phyloP scores from a whole-genome alignment of 176 grass and related monocot genomes.

The Raddia distichophylla region DNA sequence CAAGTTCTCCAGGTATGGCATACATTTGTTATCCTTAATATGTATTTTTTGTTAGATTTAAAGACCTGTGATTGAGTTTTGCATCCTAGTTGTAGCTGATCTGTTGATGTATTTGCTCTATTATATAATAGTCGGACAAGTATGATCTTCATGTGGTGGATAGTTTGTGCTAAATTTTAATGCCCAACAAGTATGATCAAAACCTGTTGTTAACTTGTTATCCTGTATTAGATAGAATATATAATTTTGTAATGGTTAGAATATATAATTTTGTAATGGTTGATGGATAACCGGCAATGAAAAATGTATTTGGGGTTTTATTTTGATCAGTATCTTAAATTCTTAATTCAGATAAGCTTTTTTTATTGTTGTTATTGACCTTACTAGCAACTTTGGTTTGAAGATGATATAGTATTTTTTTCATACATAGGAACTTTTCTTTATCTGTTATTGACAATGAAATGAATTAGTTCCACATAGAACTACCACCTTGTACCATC shows the following conservation, averaged over 20 bases:
- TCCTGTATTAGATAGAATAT: not conserved
- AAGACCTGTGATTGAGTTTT: conserved; percentile 1
- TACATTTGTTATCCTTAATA: not conserved
- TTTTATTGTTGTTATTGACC: not conserved
- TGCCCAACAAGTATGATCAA: not conserved
- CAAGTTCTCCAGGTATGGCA: not conserved
- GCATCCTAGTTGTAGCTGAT: not conserved
- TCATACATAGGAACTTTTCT: not conserved
- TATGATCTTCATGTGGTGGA: not conserved
- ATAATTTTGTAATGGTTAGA: not conserved
- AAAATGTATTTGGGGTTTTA: conserved; percentile 11
- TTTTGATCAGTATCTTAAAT: not conserved
- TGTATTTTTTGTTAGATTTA: conserved; percentile 12
- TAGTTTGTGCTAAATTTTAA: conserved; percentile 5
- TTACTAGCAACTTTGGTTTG: not conserved
- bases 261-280: not conserved
- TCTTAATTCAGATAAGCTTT: not conserved
- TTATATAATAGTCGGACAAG: not conserved
- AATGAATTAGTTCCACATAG: not conserved
- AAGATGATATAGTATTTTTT: not conserved
- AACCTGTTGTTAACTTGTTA: conserved; percentile 9
- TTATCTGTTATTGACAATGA: conserved; percentile 1
- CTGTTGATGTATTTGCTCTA: not conserved
- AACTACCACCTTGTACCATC: conserved; percentile 7
- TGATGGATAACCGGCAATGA: not conserved